A percentile compares a stretch with the other conserved stretches of the same genome.
These are phyloP conservation scores for Elongisporangium anandrum DNA, from an alignment of 352 stramenopile species.

Conservation along the genomic window DNA sequence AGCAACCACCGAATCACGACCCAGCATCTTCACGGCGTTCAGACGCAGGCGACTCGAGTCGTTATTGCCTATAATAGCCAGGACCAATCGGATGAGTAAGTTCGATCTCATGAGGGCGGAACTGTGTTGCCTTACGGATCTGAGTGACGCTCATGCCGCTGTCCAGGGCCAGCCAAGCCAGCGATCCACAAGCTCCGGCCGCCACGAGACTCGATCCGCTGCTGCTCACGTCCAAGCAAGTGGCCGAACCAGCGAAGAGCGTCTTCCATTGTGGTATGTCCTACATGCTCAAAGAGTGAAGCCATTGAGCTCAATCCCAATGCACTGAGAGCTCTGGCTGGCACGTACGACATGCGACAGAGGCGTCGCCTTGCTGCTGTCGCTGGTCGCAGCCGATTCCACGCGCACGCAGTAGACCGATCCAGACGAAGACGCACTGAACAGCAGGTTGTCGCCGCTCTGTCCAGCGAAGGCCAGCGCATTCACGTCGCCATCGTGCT, in stretches of 20 bases:
- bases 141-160: constrained; percentile 38
- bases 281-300: neutral
- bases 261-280: constrained; percentile 58
- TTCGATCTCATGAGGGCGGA: no score
- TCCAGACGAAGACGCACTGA: constrained; percentile 55
- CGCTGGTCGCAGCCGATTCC: constrained; percentile 16
- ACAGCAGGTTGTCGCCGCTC: constrained; percentile 43
- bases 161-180: constrained; percentile 71
- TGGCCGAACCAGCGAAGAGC: constrained; percentile 37
- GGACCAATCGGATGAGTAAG: no score
- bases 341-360: constrained; percentile 2
- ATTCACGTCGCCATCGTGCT: constrained; percentile 60
- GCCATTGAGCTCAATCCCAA: neutral
- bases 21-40: constrained; percentile 71
- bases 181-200: constrained; percentile 40
- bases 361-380: no score
- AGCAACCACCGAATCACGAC: constrained; percentile 55
- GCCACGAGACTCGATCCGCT: constrained; percentile 42
- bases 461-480: constrained; percentile 46
- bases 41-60: constrained; percentile 48
- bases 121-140: constrained; percentile 31
- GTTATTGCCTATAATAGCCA: constrained; percentile 52
- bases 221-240: constrained; percentile 54
- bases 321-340: constrained; percentile 1
- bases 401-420: constrained; percentile 43